Conservation (phyloP, 2,329 filamentous ascomycete species). For the Penicillium sp. region DNA sequence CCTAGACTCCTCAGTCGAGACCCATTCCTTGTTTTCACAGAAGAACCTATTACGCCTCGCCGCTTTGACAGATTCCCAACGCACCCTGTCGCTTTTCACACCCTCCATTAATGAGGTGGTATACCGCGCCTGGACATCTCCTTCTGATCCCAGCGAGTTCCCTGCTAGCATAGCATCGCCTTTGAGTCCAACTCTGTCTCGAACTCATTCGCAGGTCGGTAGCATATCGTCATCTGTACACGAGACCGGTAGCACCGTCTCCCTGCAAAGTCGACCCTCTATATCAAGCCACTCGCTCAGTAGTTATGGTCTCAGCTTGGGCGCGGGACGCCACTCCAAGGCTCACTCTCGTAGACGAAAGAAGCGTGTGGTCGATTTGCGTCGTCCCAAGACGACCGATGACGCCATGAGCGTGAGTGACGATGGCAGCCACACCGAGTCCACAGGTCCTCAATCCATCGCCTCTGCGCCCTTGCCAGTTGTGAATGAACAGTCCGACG, state of each 20-base stretch:
- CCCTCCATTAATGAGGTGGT: slow-evolving; percentile 87
- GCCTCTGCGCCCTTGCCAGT: slow-evolving; percentile 57
- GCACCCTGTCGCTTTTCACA: slow-evolving; percentile 87
- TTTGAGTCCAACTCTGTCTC: slow-evolving; percentile 54
- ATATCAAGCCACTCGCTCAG: slow-evolving; percentile 37
- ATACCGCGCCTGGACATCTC: slow-evolving; percentile 87
- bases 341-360: slow-evolving; percentile 46
- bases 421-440: slow-evolving; percentile 43
- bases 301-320: slow-evolving; percentile 41
- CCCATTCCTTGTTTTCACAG: slow-evolving; percentile 88
- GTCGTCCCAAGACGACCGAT: slow-evolving; percentile 42
- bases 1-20: slow-evolving; percentile 75
- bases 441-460: slow-evolving; percentile 46
- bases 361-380: slow-evolving; percentile 51
- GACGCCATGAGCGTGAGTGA: slow-evolving; percentile 44
- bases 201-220: slow-evolving; percentile 63
- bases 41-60: slow-evolving; percentile 86
- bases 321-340: slow-evolving; percentile 45
- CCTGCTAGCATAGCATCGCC: slow-evolving; percentile 40
- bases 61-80: slow-evolving; percentile 80
- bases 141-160: slow-evolving; percentile 67
- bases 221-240: slow-evolving; percentile 70
- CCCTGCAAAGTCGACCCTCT: slow-evolving; percentile 60
- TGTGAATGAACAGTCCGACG: slow-evolving; percentile 60
- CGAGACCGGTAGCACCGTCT: slow-evolving; percentile 66